Conservation (phyloP, 805 yeast genomes). For the Sugiyamaella mastotermitis region DNA sequence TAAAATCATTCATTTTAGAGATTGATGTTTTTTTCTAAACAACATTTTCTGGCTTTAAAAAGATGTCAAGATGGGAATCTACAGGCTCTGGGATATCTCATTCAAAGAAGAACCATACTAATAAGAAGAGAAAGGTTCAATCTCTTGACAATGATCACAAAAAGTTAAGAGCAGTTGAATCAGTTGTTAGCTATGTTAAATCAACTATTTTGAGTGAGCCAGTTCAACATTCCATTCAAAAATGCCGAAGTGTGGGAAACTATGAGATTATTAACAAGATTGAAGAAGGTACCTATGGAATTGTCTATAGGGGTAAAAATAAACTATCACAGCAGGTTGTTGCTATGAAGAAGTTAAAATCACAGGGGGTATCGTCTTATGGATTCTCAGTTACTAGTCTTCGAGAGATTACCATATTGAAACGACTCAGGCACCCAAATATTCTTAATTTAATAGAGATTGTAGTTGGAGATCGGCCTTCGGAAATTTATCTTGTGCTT, state of each 20-base stretch:
- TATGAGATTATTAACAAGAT: constrained; percentile 25
- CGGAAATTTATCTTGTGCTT: constrained; percentile 24
- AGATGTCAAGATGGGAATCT: too few species aligned
- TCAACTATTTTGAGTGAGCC: too few species aligned
- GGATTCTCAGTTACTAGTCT: constrained; percentile 66
- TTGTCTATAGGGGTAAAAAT: constrained; percentile 52
- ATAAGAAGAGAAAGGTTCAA: too few species aligned
- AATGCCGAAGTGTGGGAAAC: constrained; percentile 12
- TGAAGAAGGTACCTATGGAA: constrained; percentile 41
- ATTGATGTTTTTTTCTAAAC: too few species aligned
- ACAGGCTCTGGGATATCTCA: too few species aligned
- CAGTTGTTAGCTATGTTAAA: too few species aligned
- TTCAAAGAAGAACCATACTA: too few species aligned
- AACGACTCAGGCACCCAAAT: constrained; percentile 44
- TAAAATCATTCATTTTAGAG: too few species aligned
- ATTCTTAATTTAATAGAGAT: constrained; percentile 49
- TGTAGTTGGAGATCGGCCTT: constrained; percentile 35
- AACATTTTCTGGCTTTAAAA: too few species aligned
- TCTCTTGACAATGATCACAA: too few species aligned
- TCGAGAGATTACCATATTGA: constrained; percentile 56
- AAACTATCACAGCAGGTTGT: constrained; percentile 40
- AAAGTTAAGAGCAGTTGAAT: too few species aligned
- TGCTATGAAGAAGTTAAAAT: constrained; percentile 53
- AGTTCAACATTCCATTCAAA: background rate
- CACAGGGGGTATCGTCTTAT: too few species aligned